Base-by-base conservation (phyloP, 306 rosid genomes). In the Urtica urens region DNA sequence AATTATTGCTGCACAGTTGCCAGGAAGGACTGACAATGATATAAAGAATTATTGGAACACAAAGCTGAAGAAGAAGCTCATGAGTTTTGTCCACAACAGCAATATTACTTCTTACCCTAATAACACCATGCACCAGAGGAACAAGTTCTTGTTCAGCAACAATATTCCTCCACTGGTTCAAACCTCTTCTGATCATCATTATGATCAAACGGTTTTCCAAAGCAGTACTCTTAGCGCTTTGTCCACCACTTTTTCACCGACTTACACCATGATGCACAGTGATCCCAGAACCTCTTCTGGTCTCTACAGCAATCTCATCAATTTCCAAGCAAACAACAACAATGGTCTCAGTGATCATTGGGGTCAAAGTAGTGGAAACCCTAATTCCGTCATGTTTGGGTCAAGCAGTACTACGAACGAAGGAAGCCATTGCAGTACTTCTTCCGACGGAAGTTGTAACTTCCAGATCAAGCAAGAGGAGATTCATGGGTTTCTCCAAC, bases 41-140 rank as follows among this genome's bases (percentile, higher is more conserved):
- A 87, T 87, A 49, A 87, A 87, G 68, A 87, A 87, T 72, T 83
- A 87, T 53, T 87, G 96, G 96, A 87, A 87, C 82, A 87, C 96
- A 23, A 87, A 83, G 70, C 86, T 87, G 13, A 87, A 83, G 85
- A 87, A 84, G 75, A 87, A 87, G 63, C 81, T 87, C 19, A 60
- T 74, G 75, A 77, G 68, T 17, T 56, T 78, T 59, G 59, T 67
- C 38, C 17, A 22, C 7, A 21, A 23, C 10, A 8, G 21, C 29
- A 20, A 44, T n/a, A 11, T 3, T 23, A n/a, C 6, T 39, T 25
- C 73, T 10, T 35, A 35, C n/a, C n/a, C n/a, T 13, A 35, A 35
- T 35, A 35, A 35, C n/a, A 31, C 13, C 13, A 0, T 31, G 7
- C 40, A 4, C 40, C 40, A 35, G 4, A 35, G n/a, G 10, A 35